Evolutionary conservation across 352 stramenopile genomes (phyloP), one percentile per base, ranked within the genome.

Genomic region (Globisporangium perplexum): DNA sequence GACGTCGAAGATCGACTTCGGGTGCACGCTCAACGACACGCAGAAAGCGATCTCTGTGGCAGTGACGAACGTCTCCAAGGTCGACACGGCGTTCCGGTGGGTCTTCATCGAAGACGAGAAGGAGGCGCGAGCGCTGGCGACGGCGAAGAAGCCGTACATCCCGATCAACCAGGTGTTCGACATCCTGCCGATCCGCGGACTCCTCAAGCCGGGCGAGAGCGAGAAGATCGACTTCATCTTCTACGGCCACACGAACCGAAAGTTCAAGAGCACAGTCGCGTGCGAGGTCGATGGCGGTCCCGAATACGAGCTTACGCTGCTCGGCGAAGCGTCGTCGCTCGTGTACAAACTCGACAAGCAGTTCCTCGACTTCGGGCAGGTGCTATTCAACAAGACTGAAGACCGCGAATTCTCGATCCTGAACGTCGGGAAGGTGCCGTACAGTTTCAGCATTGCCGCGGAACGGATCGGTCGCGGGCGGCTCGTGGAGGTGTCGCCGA

Each of bases 1-100:
- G 58, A 89, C 59, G 28, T 77, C 70, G 14, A 83, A 82, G 35
- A 83, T 98, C 36, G 92, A 97, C 54, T 98, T 98, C 60, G 95
- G 95, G 24, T 97, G 88, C 63, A 83, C 96, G 20, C 72, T 98
- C 30, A 98, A 98, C 62, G 95, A 98, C 65, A 98, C 95, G 14
- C 90, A 95, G 50, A 96, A 96, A 53, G 84, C 88, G 22, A 75
- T 96, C 52, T 66, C 57, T 17, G 62, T 98, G 33, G 71, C 71
- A 11, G 73, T 97, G 12, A 95, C 81, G 36, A 98, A 98, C 57
- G 68, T 83, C 20, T 97, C 88, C 1, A 91, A 93, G 55, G 88
- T 98, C 4, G 63, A 91, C 50, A 95, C 84, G 22, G 66, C 62
- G 24, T 98, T 96, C 51, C 70, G 75, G 2, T 98, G 95, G 95